Evolutionary conservation across 2,329 filamentous ascomycete species (phyloP).

Genomic region (Coccinonectria pachysandricola): DNA sequence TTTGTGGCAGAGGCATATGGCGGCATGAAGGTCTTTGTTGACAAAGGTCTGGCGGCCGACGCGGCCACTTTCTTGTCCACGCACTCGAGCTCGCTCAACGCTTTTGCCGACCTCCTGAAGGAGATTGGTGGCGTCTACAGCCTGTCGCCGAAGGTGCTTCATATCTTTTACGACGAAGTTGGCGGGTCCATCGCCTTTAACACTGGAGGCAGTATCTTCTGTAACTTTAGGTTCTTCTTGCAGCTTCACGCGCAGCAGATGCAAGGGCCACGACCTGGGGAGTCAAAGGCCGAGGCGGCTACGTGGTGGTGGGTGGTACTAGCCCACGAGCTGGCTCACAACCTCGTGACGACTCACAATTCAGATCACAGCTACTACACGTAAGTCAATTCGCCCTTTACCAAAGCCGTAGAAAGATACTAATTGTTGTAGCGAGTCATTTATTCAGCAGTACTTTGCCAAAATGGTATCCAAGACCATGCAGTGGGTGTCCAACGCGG

Average conservation of each 20-base stretch:
- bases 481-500: slow-evolving; percentile 20
- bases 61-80: slow-evolving; percentile 45
- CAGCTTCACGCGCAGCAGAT: slow-evolving; percentile 58
- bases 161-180: slow-evolving; percentile 75
- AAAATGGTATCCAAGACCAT: slow-evolving; percentile 52
- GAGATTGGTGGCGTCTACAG: slow-evolving; percentile 65
- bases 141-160: slow-evolving; percentile 57
- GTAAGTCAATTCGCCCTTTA: slow-evolving; percentile 27
- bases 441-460: slow-evolving; percentile 67
- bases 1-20: slow-evolving; percentile 60
- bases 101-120: slow-evolving; percentile 58
- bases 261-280: slow-evolving; percentile 20
- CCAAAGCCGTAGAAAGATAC: slow-evolving; percentile 2
- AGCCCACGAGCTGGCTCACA: slow-evolving; percentile 93
- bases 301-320: slow-evolving; percentile 94
- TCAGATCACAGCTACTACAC: slow-evolving; percentile 76
- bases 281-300: slow-evolving; percentile 55
- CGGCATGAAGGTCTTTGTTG: slow-evolving; percentile 64
- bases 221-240: slow-evolving; percentile 80
- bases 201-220: slow-evolving; percentile 75
- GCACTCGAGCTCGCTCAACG: slow-evolving; percentile 52
- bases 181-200: slow-evolving; percentile 92
- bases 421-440: slow-evolving; percentile 49
- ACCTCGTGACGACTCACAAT: slow-evolving; percentile 70
- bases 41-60: slow-evolving; percentile 40